Base-by-base conservation (phyloP, 2,329 filamentous ascomycete genomes). In the Metarhizium rileyi region DNA sequence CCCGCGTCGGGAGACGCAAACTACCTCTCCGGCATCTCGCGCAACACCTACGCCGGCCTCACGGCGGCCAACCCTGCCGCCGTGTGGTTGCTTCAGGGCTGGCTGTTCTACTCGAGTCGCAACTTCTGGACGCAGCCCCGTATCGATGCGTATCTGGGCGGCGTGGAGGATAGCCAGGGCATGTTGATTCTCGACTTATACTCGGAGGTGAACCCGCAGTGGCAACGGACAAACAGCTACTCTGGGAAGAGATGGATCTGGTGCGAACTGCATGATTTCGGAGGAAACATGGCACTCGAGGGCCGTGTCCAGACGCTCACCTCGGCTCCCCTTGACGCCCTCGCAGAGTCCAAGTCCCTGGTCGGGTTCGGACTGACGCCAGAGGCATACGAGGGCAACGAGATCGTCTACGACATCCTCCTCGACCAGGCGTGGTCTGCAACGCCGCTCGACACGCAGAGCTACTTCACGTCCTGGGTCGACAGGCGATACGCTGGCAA, bases 191-290 rank as follows among this genome's bases (percentile, higher is more conserved):
- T 78, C 3, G 75, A 78, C 51, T 63, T 77, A 2, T 75, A 70
- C 53, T 73, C 73, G 0, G 74, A 78, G 51, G 67, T 66, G 6
- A 56, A 65, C 8, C 75, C 75, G 0, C 70, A 76, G 50, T 78
- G 75, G 74, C 69, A 70, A 53, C 63, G 71, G 8, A 75, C 73
- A 0, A 65, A 71, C 16, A 71, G 68, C 0, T 78, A 75, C 56
- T 71, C 68, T 51, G 73, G 74, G 18, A 76, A 76, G 54, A 69
- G 71, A 0, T 78, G 74, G 74, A 70, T 77, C 33, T 77, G 75
- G 75, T 76, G 73, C 54, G 63, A 76, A 54, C 59, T 78, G 6
- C 75, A 77, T 53, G 66, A 69, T 51, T 77, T 72, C 51, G 74
- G 74, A 5, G 71, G 70, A 16, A 75, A 71, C 54, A 66, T 69